Base-by-base conservation (phyloP, 495 filamentous ascomycete species). In the Aspergillus heteromorphus region DNA sequence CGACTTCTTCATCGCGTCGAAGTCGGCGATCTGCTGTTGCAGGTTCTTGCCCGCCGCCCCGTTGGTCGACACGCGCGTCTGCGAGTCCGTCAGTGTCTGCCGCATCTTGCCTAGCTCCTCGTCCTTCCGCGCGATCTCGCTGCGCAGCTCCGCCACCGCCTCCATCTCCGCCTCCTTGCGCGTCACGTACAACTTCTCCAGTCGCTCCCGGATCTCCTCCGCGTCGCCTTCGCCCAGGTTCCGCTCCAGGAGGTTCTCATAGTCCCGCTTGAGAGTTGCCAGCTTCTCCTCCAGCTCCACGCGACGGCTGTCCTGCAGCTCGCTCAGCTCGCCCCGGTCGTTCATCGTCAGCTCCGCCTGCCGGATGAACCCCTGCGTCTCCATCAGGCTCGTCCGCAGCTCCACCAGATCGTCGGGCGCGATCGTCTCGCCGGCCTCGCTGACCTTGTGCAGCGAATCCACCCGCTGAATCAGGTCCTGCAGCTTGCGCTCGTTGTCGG, bases 1-100 rank as follows among this genome's bases (percentile, higher is more conserved):
- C 41, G 88, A 93, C 82, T 98, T 98, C 82, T 98, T 98, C 92
- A 98, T 98, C 31, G 87, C 87, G 73, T 98, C 93, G 58, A 98
- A 98, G 62, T 98, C 93, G 51, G 93, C 87, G 65, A 98, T 92
- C 73, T 96, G 92, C 72, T 97, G 92, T 62, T 96, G 89, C 40
- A 96, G 78, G n/a, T 89, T 92, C 78, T 96, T 96, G 78, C 90
- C 88, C 53, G 88, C 89, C 41, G 84, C 77, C 58, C 83, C 79
- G 67, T 87, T 85, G 1, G 78, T 72, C 27, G 74, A 76, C 49
- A 85, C 76, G 25, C 82, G 82, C 49, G 83, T 82, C 68, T 93
- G 87, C 8, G 65, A 72, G 53, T 89, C 86, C n/a, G 91, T 88
- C 20, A 92, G 79, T 3, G 84, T 84, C 29, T 80, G 72, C 57